Conservation (phyloP, 352 stramenopile species). For the Globisporangium ultimum region DNA sequence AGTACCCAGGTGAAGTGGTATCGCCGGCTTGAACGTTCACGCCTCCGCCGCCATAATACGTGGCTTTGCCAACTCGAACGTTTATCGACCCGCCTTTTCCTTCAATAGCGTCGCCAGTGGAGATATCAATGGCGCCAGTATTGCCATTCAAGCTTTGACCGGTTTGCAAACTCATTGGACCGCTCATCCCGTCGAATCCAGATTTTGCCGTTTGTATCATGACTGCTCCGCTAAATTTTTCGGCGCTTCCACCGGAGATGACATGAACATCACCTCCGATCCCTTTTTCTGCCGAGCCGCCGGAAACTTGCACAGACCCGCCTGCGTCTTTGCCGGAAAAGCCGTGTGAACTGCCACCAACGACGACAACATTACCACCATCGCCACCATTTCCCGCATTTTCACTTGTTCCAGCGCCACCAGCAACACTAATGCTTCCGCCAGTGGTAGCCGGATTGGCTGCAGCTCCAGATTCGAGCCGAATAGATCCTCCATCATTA, state of each 20-base stretch:
- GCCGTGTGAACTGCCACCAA: slow-evolving; percentile 50
- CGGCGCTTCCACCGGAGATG: slow-evolving; percentile 39
- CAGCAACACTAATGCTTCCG: slow-evolving; percentile 40
- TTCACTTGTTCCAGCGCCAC: slow-evolving; percentile 54
- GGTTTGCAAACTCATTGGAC: slow-evolving; percentile 39
- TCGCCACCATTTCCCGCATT: slow-evolving; percentile 74
- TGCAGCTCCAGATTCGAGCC: slow-evolving; percentile 45
- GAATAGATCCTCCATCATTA: slow-evolving; percentile 52
- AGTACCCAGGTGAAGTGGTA: slow-evolving; percentile 43
- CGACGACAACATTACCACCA: slow-evolving; percentile 45
- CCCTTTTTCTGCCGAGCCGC: slow-evolving; percentile 46
- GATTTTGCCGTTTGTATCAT: slow-evolving; percentile 49
- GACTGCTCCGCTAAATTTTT: slow-evolving; percentile 51
- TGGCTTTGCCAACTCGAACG: slow-evolving; percentile 51
- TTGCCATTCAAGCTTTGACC: slow-evolving; percentile 38
- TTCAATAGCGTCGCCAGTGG: slow-evolving; percentile 42
- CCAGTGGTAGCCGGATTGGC: slow-evolving; percentile 44
- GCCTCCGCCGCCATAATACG: slow-evolving; percentile 56
- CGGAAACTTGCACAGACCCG: slow-evolving; percentile 46
- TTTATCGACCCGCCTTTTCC: slow-evolving; percentile 60
- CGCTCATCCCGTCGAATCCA: slow-evolving; percentile 53
- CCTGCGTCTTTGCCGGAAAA: slow-evolving; percentile 48
- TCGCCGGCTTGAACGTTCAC: slow-evolving; percentile 60
- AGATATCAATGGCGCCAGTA: slow-evolving; percentile 34
- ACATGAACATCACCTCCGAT: slow-evolving; percentile 46